Evolutionary conservation across 176 grass and related monocot species (phyloP).

Genomic region (Oryza glaberrima): DNA sequence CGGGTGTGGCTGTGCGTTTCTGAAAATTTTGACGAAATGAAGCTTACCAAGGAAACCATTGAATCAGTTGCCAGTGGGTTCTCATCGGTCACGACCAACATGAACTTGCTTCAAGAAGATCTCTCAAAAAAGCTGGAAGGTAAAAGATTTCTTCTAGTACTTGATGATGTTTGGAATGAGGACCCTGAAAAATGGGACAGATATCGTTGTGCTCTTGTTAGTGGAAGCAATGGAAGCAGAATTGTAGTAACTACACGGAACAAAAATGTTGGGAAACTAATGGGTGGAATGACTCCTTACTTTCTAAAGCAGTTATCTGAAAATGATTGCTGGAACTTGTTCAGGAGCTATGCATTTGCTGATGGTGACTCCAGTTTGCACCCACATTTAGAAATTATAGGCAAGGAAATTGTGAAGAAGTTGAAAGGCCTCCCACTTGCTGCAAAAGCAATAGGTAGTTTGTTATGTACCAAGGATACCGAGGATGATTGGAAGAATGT

Average conservation of each 20-base stretch:
- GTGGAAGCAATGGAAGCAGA: constrained; percentile 53
- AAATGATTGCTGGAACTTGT: constrained; percentile 71
- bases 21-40: constrained; percentile 73
- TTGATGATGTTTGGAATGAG: constrained; percentile 93
- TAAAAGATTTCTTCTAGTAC: constrained; percentile 76
- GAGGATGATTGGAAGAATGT: constrained; percentile 70
- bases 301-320: constrained; percentile 65
- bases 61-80: constrained; percentile 55
- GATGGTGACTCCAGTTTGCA: constrained; percentile 50
- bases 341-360: constrained; percentile 75
- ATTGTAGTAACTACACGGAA: constrained; percentile 76
- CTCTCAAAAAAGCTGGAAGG: constrained; percentile 58
- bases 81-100: constrained; percentile 53
- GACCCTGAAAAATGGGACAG: constrained; percentile 62
- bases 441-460: constrained; percentile 75
- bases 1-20: constrained; percentile 79
- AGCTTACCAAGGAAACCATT: constrained; percentile 70
- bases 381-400: constrained; percentile 68
- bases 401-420: constrained; percentile 77
- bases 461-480: constrained; percentile 51
- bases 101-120: constrained; percentile 72
- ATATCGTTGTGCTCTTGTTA: constrained; percentile 55
- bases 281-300: constrained; percentile 51
- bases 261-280: constrained; percentile 60
- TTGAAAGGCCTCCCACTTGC: constrained; percentile 79